A percentile compares a stretch with the other conserved stretches of the same genome.
Evolutionary conservation across 2,329 filamentous ascomycete species (phyloP).

Genomic region (Diaporthe sp.): DNA sequence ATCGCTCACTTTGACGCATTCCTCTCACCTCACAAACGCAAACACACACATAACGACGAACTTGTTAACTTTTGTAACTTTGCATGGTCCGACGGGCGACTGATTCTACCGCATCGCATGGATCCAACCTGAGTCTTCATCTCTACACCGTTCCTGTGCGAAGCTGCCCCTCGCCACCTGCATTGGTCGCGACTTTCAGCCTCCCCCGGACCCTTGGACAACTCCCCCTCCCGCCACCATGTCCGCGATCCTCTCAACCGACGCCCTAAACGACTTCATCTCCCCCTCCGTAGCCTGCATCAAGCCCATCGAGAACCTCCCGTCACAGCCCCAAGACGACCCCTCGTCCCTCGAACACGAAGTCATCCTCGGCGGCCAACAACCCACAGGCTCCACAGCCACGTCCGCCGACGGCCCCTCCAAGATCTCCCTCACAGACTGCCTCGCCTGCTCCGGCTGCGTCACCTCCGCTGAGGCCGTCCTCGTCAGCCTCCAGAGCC

Average conservation of each 20-base stretch:
- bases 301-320: conserved; percentile 95
- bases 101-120: conserved; percentile 16
- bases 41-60: neutral
- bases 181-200: conserved; percentile 10
- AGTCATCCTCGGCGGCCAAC: conserved; percentile 92
- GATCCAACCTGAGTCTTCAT: neutral
- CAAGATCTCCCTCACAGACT: conserved; percentile 96
- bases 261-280: conserved; percentile 99
- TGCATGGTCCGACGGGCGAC: neutral
- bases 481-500: conserved; percentile 94
- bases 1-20: neutral
- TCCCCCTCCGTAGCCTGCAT: conserved; percentile 98
- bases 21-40: neutral
- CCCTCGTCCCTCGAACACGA: conserved; percentile 73
- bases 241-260: conserved; percentile 96
- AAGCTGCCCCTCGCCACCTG: conserved; percentile 25
- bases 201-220: conserved; percentile 1
- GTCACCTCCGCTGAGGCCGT: conserved; percentile 98
- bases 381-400: conserved; percentile 64
- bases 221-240: conserved; percentile 65
- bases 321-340: conserved; percentile 66
- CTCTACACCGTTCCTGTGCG: neutral
- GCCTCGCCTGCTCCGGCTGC: conserved; percentile 96
- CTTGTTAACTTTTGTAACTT: neutral
- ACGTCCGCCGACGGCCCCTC: conserved; percentile 76